These are phyloP conservation scores for Candida ficus DNA, from an alignment of 805 yeast species.

Conservation along the genomic window DNA sequence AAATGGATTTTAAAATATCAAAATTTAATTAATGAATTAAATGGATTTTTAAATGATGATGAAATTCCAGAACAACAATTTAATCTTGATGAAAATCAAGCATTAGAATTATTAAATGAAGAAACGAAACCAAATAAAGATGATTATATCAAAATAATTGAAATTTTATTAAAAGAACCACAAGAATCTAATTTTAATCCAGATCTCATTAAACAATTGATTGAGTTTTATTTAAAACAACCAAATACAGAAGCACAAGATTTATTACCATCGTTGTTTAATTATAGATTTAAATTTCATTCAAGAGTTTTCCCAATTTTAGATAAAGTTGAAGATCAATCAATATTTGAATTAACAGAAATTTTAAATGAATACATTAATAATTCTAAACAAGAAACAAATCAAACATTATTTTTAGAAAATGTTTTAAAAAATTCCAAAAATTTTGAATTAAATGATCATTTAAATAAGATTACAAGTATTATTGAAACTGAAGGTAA, in stretches of 20 bases:
- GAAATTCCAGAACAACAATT: constrained; percentile 5
- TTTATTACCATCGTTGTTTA: constrained; percentile 17
- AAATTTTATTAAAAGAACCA: constrained; percentile 18
- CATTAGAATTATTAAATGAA: constrained; percentile 25
- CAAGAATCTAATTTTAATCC: not conserved
- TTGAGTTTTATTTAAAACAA: constrained; percentile 22
- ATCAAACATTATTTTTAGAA: no score
- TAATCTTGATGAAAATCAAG: constrained; percentile 25
- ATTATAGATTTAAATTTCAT: constrained; percentile 23
- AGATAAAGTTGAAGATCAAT: constrained; percentile 14
- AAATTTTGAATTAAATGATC: constrained; percentile 10
- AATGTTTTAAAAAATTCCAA: constrained; percentile 2
- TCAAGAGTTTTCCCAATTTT: constrained; percentile 21
- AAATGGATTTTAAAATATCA: constrained; percentile 29
- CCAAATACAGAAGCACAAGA: constrained; percentile 16
- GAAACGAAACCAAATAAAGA: constrained; percentile 22
- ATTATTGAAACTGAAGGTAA: constrained; percentile 9
- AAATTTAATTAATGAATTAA: constrained; percentile 23
- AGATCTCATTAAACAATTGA: constrained; percentile 13
- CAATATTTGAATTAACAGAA: constrained; percentile 4
- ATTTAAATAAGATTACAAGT: constrained; percentile 11
- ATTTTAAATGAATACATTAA: constrained; percentile 10
- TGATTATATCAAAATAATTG: constrained; percentile 25
- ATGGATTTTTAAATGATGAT: constrained; percentile 10
- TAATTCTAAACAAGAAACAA: not conserved